Evolutionary conservation across 495 filamentous ascomycete species (phyloP).

Genomic region (Aspergillus funiculosus): DNA sequence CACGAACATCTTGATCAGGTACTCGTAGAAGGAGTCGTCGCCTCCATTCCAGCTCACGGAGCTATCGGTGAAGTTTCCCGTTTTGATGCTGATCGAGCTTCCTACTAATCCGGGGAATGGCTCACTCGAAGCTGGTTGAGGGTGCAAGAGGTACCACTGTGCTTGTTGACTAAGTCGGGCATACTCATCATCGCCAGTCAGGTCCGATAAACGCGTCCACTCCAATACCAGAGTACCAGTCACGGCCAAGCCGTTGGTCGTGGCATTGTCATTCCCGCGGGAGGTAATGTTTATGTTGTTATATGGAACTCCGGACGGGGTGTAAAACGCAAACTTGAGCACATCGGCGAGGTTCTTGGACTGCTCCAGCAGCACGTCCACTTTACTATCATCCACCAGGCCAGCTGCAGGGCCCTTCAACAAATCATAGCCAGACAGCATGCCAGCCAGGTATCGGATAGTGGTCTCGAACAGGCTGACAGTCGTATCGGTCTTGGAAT

Average conservation of each 20-base stretch:
- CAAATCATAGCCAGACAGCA: constrained; percentile 79
- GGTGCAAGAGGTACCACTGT: constrained; percentile 66
- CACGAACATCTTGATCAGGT: constrained; percentile 89
- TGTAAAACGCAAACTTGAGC: constrained; percentile 74
- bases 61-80: constrained; percentile 62
- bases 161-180: constrained; percentile 60
- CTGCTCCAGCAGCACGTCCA: constrained; percentile 58
- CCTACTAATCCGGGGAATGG: constrained; percentile 78
- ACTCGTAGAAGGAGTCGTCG: constrained; percentile 84
- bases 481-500: constrained; percentile 46
- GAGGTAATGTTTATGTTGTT: constrained; percentile 61
- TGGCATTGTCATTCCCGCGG: constrained; percentile 40
- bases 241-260: constrained; percentile 63
- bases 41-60: constrained; percentile 75
- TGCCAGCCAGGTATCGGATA: constrained; percentile 77
- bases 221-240: constrained; percentile 74
- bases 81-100: constrained; percentile 55
- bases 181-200: constrained; percentile 63
- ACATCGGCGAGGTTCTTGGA: constrained; percentile 63
- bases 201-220: constrained; percentile 77
- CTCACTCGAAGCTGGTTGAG: constrained; percentile 54
- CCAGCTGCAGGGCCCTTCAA: constrained; percentile 62
- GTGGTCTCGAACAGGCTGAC: constrained; percentile 87
- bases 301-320: constrained; percentile 66
- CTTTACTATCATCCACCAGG: constrained; percentile 41